A percentile compares a stretch with the other conserved stretches of the same genome.
Evolutionary conservation across 2,329 filamentous ascomycete genomes (phyloP).

Genomic region (Clarireedia homoeocarpa): DNA sequence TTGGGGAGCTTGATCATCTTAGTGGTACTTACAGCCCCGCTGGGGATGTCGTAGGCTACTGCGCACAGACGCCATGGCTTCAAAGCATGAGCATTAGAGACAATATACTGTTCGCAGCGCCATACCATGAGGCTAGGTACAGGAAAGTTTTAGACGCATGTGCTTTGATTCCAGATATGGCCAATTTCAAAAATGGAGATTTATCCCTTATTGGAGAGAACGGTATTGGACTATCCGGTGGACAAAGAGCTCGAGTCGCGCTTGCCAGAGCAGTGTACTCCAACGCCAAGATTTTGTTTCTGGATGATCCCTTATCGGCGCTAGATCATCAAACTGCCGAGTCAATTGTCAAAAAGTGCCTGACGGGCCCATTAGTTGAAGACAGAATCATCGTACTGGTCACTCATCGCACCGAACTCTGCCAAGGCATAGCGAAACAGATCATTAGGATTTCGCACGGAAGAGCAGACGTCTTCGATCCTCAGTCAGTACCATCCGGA

Average conservation of each 20-base stretch:
- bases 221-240: conserved; percentile 52
- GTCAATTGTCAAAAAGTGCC: conserved; percentile 47
- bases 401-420: conserved; percentile 62
- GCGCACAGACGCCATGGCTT: conserved; percentile 58
- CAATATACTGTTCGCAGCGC: conserved; percentile 57
- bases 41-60: conserved; percentile 53
- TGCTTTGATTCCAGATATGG: conserved; percentile 52
- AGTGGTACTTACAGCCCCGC: conserved; percentile 37
- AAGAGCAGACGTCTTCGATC: conserved; percentile 30
- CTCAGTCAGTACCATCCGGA: conserved; percentile 22
- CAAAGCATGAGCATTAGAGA: conserved; percentile 64
- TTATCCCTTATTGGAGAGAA: conserved; percentile 54
- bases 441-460: conserved; percentile 63
- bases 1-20: conserved; percentile 28
- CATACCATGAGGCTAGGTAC: conserved; percentile 62
- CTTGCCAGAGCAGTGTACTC: conserved; percentile 55
- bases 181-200: conserved; percentile 56
- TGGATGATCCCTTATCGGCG: conserved; percentile 53
- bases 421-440: conserved; percentile 64
- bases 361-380: conserved; percentile 46
- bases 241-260: conserved; percentile 52
- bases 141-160: conserved; percentile 60
- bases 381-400: conserved; percentile 49
- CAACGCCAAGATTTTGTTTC: conserved; percentile 42
- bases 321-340: conserved; percentile 59